phyloP scores from a whole-genome alignment of 805 yeast species.

The Wickerhamomyces ciferrii region DNA sequence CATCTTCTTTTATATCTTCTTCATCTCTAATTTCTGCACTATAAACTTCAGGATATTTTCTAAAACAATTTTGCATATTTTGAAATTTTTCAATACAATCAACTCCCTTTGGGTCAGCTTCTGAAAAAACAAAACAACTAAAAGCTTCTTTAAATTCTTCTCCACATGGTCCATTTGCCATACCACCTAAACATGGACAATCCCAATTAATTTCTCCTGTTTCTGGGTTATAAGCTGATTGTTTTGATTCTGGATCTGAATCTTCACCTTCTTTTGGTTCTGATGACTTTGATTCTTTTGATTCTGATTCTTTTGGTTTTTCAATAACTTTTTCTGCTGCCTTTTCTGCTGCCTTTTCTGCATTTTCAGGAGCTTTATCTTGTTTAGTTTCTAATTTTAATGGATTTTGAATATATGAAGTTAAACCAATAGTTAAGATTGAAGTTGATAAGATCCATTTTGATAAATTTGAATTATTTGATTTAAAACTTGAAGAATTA shows the following conservation, averaged over 20 bases:
- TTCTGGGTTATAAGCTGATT: conserved; percentile 88
- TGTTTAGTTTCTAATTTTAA: conserved; percentile 13
- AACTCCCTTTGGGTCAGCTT: conserved; percentile 92
- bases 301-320: too few species aligned
- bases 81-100: conserved; percentile 91
- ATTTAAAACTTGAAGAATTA: conserved; percentile 4
- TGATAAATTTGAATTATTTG: not conserved
- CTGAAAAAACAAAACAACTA: conserved; percentile 90
- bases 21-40: conserved; percentile 88
- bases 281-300: too few species aligned
- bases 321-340: too few species aligned
- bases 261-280: conserved; percentile 2
- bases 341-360: not conserved
- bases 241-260: conserved; percentile 28
- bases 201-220: conserved; percentile 99
- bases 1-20: conserved; percentile 38
- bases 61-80: conserved; percentile 91
- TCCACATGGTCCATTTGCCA: conserved; percentile 99
- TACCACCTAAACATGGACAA: conserved; percentile 98
- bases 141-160: conserved; percentile 92
- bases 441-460: conserved; percentile 16
- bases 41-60: conserved; percentile 87
- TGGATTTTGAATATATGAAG: conserved; percentile 12
- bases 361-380: not conserved
- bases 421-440: conserved; percentile 11